Evolutionary conservation across 1,284 basidiomycete genomes (phyloP).

Genomic region (Leccinum holopus): DNA sequence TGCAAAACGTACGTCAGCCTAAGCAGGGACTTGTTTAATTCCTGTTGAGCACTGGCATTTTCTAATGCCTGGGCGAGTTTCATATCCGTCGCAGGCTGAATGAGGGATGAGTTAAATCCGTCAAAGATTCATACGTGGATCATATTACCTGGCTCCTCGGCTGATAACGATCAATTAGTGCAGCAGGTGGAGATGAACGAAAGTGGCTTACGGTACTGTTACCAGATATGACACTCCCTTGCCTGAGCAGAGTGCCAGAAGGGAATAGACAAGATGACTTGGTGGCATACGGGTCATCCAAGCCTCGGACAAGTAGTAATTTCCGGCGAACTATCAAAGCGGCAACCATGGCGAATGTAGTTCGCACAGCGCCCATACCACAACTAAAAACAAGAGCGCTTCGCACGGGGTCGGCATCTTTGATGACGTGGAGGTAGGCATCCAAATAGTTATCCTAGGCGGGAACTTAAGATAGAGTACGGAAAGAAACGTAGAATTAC

Average conservation of each 20-base stretch:
- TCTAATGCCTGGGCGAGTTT: slow-evolving; percentile 63
- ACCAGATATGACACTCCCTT: slow-evolving; percentile 37
- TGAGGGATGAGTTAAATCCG: background rate
- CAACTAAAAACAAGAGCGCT: slow-evolving; percentile 95
- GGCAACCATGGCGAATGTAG: slow-evolving; percentile 97
- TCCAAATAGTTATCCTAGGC: slow-evolving; percentile 89
- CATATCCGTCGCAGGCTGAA: slow-evolving; percentile 50
- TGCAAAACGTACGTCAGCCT: slow-evolving; percentile 85
- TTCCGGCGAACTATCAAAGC: slow-evolving; percentile 86
- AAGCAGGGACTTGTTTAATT: slow-evolving; percentile 78
- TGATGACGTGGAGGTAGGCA: slow-evolving; percentile 85
- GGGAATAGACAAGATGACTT: slow-evolving; percentile 31
- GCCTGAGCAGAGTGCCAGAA: slow-evolving; percentile 16
- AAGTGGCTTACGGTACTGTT: slow-evolving; percentile 42
- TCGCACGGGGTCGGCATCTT: slow-evolving; percentile 74
- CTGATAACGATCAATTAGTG: slow-evolving; percentile 20
- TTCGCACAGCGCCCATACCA: slow-evolving; percentile 95
- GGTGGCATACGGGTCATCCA: slow-evolving; percentile 71
- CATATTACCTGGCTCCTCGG: slow-evolving; percentile 33
- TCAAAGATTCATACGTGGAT: background rate
- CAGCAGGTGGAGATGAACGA: background rate
- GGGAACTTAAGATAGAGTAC: slow-evolving; percentile 2
- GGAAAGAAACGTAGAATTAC: slow-evolving; percentile 32
- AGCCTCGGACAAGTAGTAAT: slow-evolving; percentile 77
- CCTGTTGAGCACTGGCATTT: slow-evolving; percentile 82